These are phyloP conservation scores for Aspergillus neoniger DNA, from an alignment of 2,329 filamentous ascomycete species.

Conservation along the genomic window DNA sequence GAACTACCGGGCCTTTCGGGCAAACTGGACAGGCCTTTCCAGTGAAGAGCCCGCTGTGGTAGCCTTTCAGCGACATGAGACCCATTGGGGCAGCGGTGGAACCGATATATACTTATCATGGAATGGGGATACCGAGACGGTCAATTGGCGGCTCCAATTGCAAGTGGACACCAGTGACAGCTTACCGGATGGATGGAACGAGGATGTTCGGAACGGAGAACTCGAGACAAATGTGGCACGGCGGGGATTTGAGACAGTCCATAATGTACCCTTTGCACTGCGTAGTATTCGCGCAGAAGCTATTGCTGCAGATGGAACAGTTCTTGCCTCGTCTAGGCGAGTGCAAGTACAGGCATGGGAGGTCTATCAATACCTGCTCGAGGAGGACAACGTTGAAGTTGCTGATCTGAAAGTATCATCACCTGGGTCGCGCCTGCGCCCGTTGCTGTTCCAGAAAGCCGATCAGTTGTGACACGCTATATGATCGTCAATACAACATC, in stretches of 20 bases:
- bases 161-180: background rate
- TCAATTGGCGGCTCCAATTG: constrained; percentile 37
- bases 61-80: constrained; percentile 31
- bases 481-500: too few relatives aligned
- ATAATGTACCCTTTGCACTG: background rate
- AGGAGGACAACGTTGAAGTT: background rate
- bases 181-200: too few relatives aligned
- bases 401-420: too few relatives aligned
- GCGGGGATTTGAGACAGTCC: background rate
- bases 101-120: constrained; percentile 53
- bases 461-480: too few relatives aligned
- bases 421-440: too few relatives aligned
- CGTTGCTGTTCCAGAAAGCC: too few relatives aligned
- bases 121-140: constrained; percentile 53
- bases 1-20: constrained; percentile 41
- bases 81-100: constrained; percentile 1
- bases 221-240: background rate
- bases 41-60: constrained; percentile 35
- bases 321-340: background rate
- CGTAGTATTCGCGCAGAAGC: background rate
- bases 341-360: background rate
- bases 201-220: too few relatives aligned
- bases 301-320: background rate
- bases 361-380: background rate
- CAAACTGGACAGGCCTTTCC: constrained; percentile 41